Evolutionary conservation across 2,329 filamentous ascomycete genomes (phyloP), one percentile per base, ranked within the genome.

Genomic region (Bimuria novae-zelandiae): DNA sequence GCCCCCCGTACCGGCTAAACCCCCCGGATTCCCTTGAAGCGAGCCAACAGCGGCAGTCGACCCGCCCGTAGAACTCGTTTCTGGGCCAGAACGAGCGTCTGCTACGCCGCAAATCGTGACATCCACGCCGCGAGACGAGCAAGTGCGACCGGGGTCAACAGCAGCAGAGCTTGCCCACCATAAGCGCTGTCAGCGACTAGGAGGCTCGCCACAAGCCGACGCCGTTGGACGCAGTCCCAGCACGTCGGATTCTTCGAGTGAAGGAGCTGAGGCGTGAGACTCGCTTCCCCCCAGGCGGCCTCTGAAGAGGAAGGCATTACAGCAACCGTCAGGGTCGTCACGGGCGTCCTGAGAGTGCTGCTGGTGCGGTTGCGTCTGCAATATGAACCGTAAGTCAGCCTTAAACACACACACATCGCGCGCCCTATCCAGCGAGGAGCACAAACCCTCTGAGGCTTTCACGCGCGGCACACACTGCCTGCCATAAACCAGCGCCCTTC

Each of bases 381-480:
- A 65, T 62, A 75, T 75, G 72, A 70, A 74, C 56, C 60, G 72
- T 75, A 72, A 72, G 72, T 72, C 63, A 67, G 63, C 62, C 64
- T 63, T 65, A 52, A 57, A 41, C 46, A 22, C n/a, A n/a, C 45
- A 30, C 45, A 39, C 45, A 25, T 39, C 25, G 25, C 36, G 12
- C 42, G 16, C 49, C 64, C 56, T 64, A 61, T 59, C 51, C 56
- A 58, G 53, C 62, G 50, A 60, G 43, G 60, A 54, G 62, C 62
- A 61, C 56, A 62, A 61, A 63, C 55, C 58, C 57, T 62, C 61
- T 52, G 58, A 60, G 53, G 52, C 57, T 54, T 51, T 55, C 57
- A 61, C 59, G 60, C 65, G 56, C 66, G 63, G 55, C 63, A 61
- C 55, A 49, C 57, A 59, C 59, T 53, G 37, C 48, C 61, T 63